Base-by-base conservation (phyloP, 2,329 filamentous ascomycete genomes). In the Furcasterigmium sp. region DNA sequence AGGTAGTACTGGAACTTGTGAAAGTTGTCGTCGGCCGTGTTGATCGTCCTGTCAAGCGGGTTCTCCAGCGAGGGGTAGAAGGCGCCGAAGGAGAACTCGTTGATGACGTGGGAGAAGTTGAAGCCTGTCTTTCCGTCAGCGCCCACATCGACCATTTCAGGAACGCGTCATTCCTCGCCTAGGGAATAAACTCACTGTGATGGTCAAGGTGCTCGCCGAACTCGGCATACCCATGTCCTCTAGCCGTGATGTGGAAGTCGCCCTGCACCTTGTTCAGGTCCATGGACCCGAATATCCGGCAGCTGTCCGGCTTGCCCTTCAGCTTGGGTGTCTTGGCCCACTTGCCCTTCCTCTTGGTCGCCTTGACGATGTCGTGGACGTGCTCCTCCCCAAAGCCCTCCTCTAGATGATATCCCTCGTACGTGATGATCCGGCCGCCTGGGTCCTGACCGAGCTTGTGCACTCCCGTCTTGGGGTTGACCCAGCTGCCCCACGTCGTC, bases 1-100 rank as follows among this genome's bases (percentile, higher is more conserved):
- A 97, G 76, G 71, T 93, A 97, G 77, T 98, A 98, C 67, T 98
- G 93, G 72, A 90, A 97, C 67, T 93, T 94, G 78, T 91, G 85
- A 73, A 96, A 97, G 72, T 95, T 77, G 48, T 66, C 62, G 14
- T 73, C 60, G n/a, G 87, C 91, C 4, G 74, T 67, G 56, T 91
- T 87, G 65, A 91, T 80, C 36, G 93, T 97, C 53, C 85, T 84
- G 69, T 97, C 93, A 56, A 98, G 87, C 0, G 93, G 93, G 69
- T 98, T 98, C 57, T 85, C 78, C 43, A 98, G 83, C 20, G 85
- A 88, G 1, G 93, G 91, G 69, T 96, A 97, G 70, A 91, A 95
- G n/a, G 90, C 85, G 4, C 93, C 93, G 65, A 95, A 98, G 46
- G 91, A 96, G 54, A 98, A 80, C 65, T 98, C 93, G 56, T 87